Evolutionary conservation across 331 rosid genomes (phyloP), one percentile per base, ranked within the genome.

Genomic region (Cucumis variabilis): DNA sequence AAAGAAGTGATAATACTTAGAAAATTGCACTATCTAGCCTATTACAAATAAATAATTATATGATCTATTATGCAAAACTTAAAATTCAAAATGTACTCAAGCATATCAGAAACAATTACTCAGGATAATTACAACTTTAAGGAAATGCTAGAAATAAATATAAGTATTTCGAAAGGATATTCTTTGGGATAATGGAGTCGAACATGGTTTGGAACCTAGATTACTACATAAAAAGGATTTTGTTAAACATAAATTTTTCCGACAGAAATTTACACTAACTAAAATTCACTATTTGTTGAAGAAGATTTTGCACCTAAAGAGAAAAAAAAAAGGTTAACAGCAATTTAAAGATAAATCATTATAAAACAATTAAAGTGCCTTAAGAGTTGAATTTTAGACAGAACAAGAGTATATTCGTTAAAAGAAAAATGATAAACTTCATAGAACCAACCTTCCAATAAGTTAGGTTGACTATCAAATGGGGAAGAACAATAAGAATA

Each of bases 281-380:
- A 51, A 82, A 89, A 90, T 98, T 94, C 92, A 96, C 99, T 98
- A 96, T 95, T 90, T 96, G 98, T 84, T 95, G 98, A 88, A 96
- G 98, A 90, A 95, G 99, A 89, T 92, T 93, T 92, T 95, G 98
- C 91, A 96, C 98, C 98, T 96, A 93, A 37, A 68, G 87, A 75
- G 85, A 58, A 17, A 82, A 82, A 90, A 19, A 13, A 74, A 21
- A 9, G 44, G 62, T 83, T 15, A 83, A n/a, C 12, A 83, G 16
- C 83, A 21, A 81, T 69, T 50, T 58, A 14, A 70, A 51, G 55
- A 70, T 74, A 37, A 92, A 74, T 11, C 67, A 87, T 63, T 60
- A 71, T 46, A 20, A 62, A 27, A 60, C 88, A 48, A 83, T 44
- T 7, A 21, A 33, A 84, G 30, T 46, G 33, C 41, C 24, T 50